Base-by-base conservation (phyloP, 2,329 filamentous ascomycete genomes). In the Aureobasidium leucospermi region DNA sequence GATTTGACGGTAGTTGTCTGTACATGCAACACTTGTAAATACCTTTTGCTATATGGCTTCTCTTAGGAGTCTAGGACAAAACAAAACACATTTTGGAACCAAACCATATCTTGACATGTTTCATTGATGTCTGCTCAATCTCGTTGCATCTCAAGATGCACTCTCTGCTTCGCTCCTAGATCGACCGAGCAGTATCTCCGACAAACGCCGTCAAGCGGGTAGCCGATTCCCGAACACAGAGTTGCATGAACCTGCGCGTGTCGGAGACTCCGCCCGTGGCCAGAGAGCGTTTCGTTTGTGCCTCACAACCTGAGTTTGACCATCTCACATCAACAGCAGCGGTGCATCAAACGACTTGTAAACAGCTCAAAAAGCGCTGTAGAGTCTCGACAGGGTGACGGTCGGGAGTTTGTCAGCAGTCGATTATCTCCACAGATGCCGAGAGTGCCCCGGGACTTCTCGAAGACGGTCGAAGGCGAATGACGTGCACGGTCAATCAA, bases 401-500 rank as follows among this genome's bases (percentile, higher is more conserved):
- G 13, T 2, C n/a, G 31, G 15, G 36, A 3, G 52, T 57, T 57
- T 57, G 52, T 57, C 29, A 57, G 52, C 52, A 57, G 23, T 38
- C 23, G 41, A 57, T 6, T 7, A 19, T 43, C 39, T 42, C 38
- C 31, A 57, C 39, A 56, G 3, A 5, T 56, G 52, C 52, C 52
- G 52, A 56, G 28, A 28, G 41, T 23, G 52, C 52, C 41, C 42
- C 31, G 52, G 52, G 16, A 8, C 13, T 57, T 46, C 42, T 57
- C 52, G 52, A 47, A 58, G 34, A 15, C 19, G 8, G 15, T 58
- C 55, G 55, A 58, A 58, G 55, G 43, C 55, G n/a, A 58, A 58
- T 58, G 55, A 58, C 55, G 55, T 58, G 55, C 42, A 47, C 55
- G 28, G 55, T 47, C 43, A 47, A 58, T 48, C 55, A 58, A 38